These are phyloP conservation scores for Trichoderma aggressivum DNA, from an alignment of 2,329 filamentous ascomycete species.

Conservation along the genomic window DNA sequence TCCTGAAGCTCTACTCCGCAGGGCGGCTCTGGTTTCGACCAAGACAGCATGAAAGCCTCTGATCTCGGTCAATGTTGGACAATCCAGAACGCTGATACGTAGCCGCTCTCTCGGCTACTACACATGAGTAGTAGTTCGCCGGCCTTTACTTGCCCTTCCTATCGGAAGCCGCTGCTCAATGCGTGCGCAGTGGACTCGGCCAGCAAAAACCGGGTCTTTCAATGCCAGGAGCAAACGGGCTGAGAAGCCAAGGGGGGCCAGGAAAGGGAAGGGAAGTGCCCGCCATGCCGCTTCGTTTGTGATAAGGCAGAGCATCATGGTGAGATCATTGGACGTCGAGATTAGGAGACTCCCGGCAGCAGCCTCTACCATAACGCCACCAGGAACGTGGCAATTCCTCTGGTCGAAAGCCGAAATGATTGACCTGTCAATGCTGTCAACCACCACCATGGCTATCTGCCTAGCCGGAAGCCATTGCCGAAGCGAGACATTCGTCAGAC, in stretches of 20 bases:
- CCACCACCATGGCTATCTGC: neutral
- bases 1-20: neutral
- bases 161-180: neutral
- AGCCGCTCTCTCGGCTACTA: neutral
- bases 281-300: neutral
- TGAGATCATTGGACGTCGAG: neutral
- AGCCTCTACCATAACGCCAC: slow-evolving; percentile 12
- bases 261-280: neutral
- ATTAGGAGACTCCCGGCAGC: neutral
- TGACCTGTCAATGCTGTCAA: neutral
- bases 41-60: neutral
- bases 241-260: neutral
- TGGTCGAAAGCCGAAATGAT: neutral
- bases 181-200: neutral
- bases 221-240: neutral
- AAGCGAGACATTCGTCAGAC: neutral
- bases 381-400: slow-evolving; percentile 5
- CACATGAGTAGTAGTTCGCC: no score
- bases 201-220: neutral
- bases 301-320: neutral
- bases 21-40: neutral
- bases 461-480: neutral
- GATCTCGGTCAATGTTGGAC: neutral
- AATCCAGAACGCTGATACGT: neutral
- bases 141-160: neutral